Conservation (phyloP, 164 flowering plant species). For the Berberis vulgaris region DNA sequence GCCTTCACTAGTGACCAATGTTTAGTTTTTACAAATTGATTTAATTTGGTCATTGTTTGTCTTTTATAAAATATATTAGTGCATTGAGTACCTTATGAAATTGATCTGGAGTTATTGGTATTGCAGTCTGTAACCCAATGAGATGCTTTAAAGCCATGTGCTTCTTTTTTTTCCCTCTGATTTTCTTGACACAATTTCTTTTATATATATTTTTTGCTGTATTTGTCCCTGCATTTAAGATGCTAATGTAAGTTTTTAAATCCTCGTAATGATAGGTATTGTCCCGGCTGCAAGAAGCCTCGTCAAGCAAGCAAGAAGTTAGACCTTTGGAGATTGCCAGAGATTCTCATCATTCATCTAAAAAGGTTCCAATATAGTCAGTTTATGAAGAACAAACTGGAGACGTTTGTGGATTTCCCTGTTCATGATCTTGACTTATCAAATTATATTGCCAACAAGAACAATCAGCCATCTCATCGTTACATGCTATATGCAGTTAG, state of each 20-base stretch:
- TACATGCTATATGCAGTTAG: constrained; percentile 83
- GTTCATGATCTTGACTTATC: constrained; percentile 72
- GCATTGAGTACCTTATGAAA: no score
- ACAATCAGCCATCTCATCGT: constrained; percentile 28
- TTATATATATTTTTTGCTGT: no score
- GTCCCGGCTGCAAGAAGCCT: constrained; percentile 81
- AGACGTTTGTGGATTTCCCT: constrained; percentile 86
- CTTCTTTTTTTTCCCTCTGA: no score
- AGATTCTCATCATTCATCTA: constrained; percentile 81
- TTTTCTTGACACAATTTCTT: no score
- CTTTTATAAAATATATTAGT: no score
- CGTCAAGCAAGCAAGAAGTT: constrained; percentile 89
- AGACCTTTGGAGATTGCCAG: constrained; percentile 97
- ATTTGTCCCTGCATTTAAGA: not conserved
- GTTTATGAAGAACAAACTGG: constrained; percentile 76
- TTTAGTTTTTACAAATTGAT: no score
- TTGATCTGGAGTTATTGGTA: no score
- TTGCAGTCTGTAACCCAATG: no score
- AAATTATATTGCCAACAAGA: constrained; percentile 39
- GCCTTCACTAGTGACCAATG: no score
- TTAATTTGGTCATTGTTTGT: no score
- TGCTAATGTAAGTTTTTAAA: not conserved
- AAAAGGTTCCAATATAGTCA: constrained; percentile 89
- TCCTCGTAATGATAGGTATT: constrained; percentile 47
- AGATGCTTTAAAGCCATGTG: no score